These are phyloP conservation scores for Marchantia polymorpha DNA, from an alignment of 225 moss, liverwort and hornwort species.

Conservation along the genomic window DNA sequence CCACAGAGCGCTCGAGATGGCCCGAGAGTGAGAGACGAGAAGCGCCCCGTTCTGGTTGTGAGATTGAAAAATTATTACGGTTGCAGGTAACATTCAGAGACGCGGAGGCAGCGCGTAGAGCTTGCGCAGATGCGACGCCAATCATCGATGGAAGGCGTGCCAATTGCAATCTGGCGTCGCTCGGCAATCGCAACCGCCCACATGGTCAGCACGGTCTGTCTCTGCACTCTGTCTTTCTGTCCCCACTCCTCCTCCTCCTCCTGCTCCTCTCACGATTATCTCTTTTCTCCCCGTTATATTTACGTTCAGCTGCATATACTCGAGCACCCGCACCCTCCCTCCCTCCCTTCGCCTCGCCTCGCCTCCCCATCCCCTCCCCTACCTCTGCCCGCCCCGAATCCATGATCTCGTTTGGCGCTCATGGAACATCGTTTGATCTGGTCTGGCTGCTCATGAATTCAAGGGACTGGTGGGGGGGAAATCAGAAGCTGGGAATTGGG, in stretches of 20 bases:
- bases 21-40: slow-evolving; percentile 8
- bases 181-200: slow-evolving; percentile 96
- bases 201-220: slow-evolving; percentile 89
- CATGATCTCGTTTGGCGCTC: slow-evolving; percentile 7
- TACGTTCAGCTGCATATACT: slow-evolving; percentile 12
- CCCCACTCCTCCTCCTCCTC: neutral
- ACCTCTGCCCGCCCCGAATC: neutral
- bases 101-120: slow-evolving; percentile 92
- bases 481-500: neutral
- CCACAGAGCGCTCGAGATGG: slow-evolving; percentile 17
- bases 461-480: neutral
- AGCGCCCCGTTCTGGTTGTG: slow-evolving; percentile 17
- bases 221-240: slow-evolving; percentile 16
- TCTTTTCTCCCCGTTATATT: neutral
- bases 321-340: neutral
- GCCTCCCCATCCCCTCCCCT: too few species aligned
- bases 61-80: slow-evolving; percentile 42
- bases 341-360: neutral
- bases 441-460: slow-evolving; percentile 13
- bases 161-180: slow-evolving; percentile 96
- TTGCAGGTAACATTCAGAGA: slow-evolving; percentile 98
- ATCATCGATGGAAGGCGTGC: slow-evolving; percentile 99
- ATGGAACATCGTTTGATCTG: slow-evolving; percentile 2
- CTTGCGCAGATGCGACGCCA: slow-evolving; percentile 91
- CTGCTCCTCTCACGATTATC: slow-evolving; percentile 5